Percentiles rank a stretch among this genome's conserved stretches.
Conservation (phyloP, 2,329 filamentous ascomycete genomes). For the Aspergillus uvarum region DNA sequence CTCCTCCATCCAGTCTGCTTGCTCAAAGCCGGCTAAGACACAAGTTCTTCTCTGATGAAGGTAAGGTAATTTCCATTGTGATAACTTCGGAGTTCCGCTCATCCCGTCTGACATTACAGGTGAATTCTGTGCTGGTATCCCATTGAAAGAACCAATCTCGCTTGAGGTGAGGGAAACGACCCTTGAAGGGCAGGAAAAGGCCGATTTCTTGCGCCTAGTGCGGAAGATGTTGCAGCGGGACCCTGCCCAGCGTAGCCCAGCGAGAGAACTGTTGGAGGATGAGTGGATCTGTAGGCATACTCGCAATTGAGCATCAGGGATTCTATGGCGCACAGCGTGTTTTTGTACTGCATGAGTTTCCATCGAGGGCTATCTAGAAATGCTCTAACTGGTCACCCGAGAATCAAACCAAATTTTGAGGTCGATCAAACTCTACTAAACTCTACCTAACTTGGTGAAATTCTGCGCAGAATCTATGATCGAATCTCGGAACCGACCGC, state of each 20-base stretch:
- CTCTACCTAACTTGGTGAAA: neutral
- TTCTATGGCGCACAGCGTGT: too few species aligned
- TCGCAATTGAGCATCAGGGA: neutral
- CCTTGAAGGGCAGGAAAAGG: slow-evolving; percentile 35
- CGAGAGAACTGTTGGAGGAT: slow-evolving; percentile 28
- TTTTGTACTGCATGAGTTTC: too few species aligned
- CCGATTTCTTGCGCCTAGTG: slow-evolving; percentile 32
- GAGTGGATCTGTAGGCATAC: slow-evolving; percentile 26
- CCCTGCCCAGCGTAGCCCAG: slow-evolving; percentile 30
- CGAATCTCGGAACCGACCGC: too few species aligned
- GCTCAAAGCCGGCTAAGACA: slow-evolving; percentile 27
- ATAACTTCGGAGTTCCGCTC: neutral
- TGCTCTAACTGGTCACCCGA: neutral
- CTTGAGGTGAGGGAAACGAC: slow-evolving; percentile 41
- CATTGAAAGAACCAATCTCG: slow-evolving; percentile 23
- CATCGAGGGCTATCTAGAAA: too few species aligned
- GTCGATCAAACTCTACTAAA: neutral
- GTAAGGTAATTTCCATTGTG: slow-evolving; percentile 21
- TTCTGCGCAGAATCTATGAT: neutral
- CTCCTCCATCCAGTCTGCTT: slow-evolving; percentile 39
- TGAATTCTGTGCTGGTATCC: slow-evolving; percentile 23
- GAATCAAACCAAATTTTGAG: neutral
- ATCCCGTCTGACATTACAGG: slow-evolving; percentile 24
- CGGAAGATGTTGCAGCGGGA: slow-evolving; percentile 42
- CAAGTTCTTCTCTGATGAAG: slow-evolving; percentile 44